phyloP scores from a whole-genome alignment of 805 yeast genomes.

The Schwanniomyces yamadae region DNA sequence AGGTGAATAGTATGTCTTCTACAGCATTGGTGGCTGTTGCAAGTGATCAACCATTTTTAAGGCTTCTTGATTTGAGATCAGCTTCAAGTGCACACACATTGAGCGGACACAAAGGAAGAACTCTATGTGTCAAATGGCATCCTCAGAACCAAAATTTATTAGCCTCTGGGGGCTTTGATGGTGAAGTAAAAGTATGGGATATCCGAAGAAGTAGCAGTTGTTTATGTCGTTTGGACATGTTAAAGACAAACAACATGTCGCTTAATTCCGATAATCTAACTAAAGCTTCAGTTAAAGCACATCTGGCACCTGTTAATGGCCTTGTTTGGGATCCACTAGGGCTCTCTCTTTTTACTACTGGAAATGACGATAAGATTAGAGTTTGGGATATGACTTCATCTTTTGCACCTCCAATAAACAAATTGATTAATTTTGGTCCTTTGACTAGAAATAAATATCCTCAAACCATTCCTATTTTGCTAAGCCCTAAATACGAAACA shows the following conservation, averaged over 20 bases:
- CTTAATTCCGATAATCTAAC: slow-evolving; percentile 24
- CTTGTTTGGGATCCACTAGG: slow-evolving; percentile 73
- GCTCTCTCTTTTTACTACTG: slow-evolving; percentile 59
- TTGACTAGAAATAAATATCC: slow-evolving; percentile 61
- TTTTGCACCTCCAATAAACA: slow-evolving; percentile 48
- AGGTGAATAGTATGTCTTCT: slow-evolving; percentile 16
- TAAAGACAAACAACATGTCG: slow-evolving; percentile 33
- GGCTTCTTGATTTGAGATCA: slow-evolving; percentile 72
- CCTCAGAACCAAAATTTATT: slow-evolving; percentile 60
- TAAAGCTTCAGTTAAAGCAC: slow-evolving; percentile 55
- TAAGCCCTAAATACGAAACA: slow-evolving; percentile 53
- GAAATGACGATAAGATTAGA: slow-evolving; percentile 76
- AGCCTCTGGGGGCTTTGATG: slow-evolving; percentile 81
- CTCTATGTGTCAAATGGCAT: slow-evolving; percentile 69
- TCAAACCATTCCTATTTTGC: slow-evolving; percentile 49
- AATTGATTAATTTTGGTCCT: slow-evolving; percentile 75
- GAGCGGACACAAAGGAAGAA: slow-evolving; percentile 57
- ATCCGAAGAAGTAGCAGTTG: slow-evolving; percentile 67
- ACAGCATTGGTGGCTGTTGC: slow-evolving; percentile 71
- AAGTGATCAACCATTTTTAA: slow-evolving; percentile 63
- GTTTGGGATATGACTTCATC: slow-evolving; percentile 65
- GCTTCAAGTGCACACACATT: slow-evolving; percentile 73
- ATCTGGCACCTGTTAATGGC: slow-evolving; percentile 77
- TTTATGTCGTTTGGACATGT: slow-evolving; percentile 60
- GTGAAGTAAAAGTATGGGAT: slow-evolving; percentile 85